Percentiles rank a stretch among this genome's conserved stretches.
Evolutionary conservation across 2,329 filamentous ascomycete genomes (phyloP).

Genomic region (Phialocephala sp.): DNA sequence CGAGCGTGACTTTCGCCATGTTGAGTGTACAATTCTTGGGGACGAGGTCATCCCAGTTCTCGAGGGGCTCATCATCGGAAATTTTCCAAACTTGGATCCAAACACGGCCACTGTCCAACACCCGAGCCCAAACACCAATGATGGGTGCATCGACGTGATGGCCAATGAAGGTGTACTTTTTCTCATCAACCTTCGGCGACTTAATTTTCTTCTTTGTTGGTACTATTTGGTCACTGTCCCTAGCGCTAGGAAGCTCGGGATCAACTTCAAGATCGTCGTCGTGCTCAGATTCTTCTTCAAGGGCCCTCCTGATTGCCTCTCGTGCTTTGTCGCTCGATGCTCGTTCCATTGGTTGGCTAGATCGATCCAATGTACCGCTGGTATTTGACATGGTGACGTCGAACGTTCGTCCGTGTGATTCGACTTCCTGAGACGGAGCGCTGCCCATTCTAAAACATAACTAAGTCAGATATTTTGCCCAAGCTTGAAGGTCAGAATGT

Average conservation of each 20-base stretch:
- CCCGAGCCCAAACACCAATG: background rate
- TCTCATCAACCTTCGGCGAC: background rate
- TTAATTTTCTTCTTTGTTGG: background rate
- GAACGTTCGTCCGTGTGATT: background rate
- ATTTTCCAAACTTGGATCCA: background rate
- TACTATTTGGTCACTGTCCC: background rate
- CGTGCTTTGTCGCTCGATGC: background rate
- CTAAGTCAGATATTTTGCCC: background rate
- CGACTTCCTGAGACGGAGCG: background rate
- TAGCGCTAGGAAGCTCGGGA: background rate
- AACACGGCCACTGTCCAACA: background rate
- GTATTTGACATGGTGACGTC: background rate
- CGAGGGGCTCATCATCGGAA: background rate
- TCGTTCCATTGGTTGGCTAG: background rate
- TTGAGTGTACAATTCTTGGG: background rate
- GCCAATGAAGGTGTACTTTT: background rate
- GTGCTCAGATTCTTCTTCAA: background rate
- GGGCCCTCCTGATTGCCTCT: background rate
- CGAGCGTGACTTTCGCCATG: background rate
- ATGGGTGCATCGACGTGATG: background rate
- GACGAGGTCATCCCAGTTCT: background rate
- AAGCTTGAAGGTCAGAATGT: background rate
- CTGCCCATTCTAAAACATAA: background rate
- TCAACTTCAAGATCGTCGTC: background rate
- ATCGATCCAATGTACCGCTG: background rate